Evolutionary conservation across 75 land plant species (phyloP).

Genomic region (Cupressus sempervirens): DNA sequence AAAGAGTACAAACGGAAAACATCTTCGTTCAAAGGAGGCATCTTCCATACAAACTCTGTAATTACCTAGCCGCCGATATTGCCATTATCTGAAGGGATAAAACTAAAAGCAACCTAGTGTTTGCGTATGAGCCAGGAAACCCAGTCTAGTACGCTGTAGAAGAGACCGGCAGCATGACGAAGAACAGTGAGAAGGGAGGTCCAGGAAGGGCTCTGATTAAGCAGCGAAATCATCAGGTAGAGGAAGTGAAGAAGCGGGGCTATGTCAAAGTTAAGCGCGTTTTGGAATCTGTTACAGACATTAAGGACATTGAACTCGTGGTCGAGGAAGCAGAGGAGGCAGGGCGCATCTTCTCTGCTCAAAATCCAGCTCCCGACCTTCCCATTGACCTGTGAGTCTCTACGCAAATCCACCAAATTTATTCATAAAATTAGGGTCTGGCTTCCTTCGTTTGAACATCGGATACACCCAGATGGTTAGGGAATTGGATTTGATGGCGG

Average conservation of each 20-base stretch:
- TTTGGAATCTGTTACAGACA: conserved; percentile 74
- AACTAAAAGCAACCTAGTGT: too few relatives aligned
- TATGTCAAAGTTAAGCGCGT: conserved; percentile 22
- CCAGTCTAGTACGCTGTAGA: not conserved
- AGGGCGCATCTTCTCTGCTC: conserved; percentile 40
- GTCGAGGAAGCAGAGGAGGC: conserved; percentile 74
- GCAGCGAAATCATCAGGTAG: conserved; percentile 61
- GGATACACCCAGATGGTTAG: not conserved
- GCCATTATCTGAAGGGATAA: too few relatives aligned
- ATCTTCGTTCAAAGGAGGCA: conserved; percentile 26
- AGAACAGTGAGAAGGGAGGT: conserved; percentile 35
- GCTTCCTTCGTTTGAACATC: not conserved
- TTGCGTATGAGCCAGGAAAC: too few relatives aligned
- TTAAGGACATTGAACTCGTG: conserved; percentile 77
- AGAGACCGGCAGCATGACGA: conserved; percentile 30
- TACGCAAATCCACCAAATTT: not conserved
- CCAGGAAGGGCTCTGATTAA: conserved; percentile 68
- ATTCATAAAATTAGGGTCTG: not conserved
- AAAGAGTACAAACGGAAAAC: conserved; percentile 56
- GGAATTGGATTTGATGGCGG: not conserved
- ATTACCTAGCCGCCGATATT: too few relatives aligned
- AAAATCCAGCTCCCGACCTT: conserved; percentile 49
- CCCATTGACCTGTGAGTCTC: conserved; percentile 43
- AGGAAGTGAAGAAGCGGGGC: conserved; percentile 52
- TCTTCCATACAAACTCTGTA: too few relatives aligned